Base-by-base conservation (phyloP, 179 eudicot species). In the Silene vulgaris region DNA sequence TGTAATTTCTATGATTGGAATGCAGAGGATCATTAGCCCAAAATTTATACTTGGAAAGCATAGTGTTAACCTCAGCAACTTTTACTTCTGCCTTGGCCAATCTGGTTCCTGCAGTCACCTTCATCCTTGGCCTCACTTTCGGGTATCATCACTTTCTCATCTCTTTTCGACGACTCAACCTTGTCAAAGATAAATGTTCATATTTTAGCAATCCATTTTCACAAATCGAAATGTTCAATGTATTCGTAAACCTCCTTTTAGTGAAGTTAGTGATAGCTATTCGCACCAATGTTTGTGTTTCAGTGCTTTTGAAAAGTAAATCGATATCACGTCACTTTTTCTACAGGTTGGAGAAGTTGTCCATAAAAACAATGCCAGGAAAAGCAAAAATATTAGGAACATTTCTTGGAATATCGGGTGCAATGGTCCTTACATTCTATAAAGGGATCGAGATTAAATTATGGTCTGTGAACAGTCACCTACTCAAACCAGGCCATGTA, bases 311-410 rank as follows among this genome's bases (percentile, higher is more conserved):
- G 1, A 23, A 0, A 23, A 23, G 1, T 23, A 23, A 23, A 23
- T 30, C 35, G 35, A 30, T 30, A 30, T 30, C 4, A 30, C 7
- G 28, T 3, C 37, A 32, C 5, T 32, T 32, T 32, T 26, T 65
- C 57, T 11, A 20, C 78, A 89, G 94, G 85, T 40, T 89, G 77
- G 94, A 89, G 78, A 86, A 26, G 40, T 19, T 88, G 20, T 84
- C 76, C 2, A 37, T 82, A 62, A 70, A 79, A 32, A 79, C 85
- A 28, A 3, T 9, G 37, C 59, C 87, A 66, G 94, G 91, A 5
- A 86, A 81, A 74, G 91, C 90, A 23, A 89, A 89, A 74, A 78
- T 86, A n/a, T 4, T 80, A 0, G 91, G 94, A 71, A 89, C 91
- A 59, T 20, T 88, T 5, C 4, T 80, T 1, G 87, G 90, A 12